phyloP scores from a whole-genome alignment of 2,329 filamentous ascomycete genomes.

The Colletotrichum musae region DNA sequence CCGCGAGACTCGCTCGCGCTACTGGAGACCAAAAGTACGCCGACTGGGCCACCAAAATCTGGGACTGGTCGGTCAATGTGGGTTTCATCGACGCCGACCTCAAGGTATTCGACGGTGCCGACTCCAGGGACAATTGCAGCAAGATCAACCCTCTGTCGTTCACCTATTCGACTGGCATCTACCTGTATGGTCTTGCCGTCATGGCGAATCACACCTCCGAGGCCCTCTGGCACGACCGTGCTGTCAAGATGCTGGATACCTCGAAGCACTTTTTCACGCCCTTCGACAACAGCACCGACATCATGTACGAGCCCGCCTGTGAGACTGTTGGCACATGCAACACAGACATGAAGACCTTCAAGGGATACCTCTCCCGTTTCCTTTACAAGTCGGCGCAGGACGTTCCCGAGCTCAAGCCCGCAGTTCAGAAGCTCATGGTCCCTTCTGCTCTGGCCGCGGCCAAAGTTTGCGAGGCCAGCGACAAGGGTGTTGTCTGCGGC shows the following conservation, averaged over 20 bases:
- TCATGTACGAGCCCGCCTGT: slow-evolving; percentile 79
- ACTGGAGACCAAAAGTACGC: slow-evolving; percentile 76
- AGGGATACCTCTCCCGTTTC: slow-evolving; percentile 76
- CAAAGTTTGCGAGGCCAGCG: slow-evolving; percentile 69
- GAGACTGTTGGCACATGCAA: slow-evolving; percentile 71
- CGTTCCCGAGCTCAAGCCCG: slow-evolving; percentile 66
- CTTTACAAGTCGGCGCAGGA: slow-evolving; percentile 72
- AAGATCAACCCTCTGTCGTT: slow-evolving; percentile 70
- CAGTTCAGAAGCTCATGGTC: slow-evolving; percentile 64
- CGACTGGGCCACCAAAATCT: slow-evolving; percentile 78
- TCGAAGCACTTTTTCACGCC: slow-evolving; percentile 68
- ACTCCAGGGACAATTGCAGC: slow-evolving; percentile 67
- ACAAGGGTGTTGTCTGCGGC: slow-evolving; percentile 68
- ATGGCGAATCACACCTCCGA: slow-evolving; percentile 73
- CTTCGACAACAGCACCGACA: slow-evolving; percentile 65
- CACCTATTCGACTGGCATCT: slow-evolving; percentile 77
- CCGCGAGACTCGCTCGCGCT: slow-evolving; percentile 80
- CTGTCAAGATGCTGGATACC: slow-evolving; percentile 66
- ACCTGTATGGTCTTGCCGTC: slow-evolving; percentile 75
- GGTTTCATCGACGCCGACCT: slow-evolving; percentile 70
- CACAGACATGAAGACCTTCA: slow-evolving; percentile 77
- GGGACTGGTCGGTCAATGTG: slow-evolving; percentile 73
- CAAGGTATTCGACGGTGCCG: slow-evolving; percentile 75
- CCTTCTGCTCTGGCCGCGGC: slow-evolving; percentile 70
- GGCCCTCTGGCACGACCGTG: slow-evolving; percentile 67